Percentiles rank a stretch among this genome's conserved stretches.
These are phyloP conservation scores for Neurospora sp. DNA, from an alignment of 495 filamentous ascomycete genomes.

Conservation along the genomic window DNA sequence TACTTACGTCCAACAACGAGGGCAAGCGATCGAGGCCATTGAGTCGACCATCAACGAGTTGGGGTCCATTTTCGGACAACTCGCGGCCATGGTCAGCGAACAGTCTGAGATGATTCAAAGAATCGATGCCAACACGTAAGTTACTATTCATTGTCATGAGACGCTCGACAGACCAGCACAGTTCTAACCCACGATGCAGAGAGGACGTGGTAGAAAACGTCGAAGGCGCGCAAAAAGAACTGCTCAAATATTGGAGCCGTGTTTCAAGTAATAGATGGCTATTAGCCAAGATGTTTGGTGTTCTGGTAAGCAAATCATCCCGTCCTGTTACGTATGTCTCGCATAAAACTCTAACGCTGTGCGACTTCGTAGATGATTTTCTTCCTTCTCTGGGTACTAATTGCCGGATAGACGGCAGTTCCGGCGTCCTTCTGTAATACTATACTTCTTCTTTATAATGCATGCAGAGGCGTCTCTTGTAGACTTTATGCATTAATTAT, in stretches of 20 bases:
- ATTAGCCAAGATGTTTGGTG: conserved; percentile 98
- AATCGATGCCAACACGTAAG: conserved; percentile 80
- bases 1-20: conserved; percentile 82
- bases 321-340: neutral
- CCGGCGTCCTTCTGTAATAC: neutral
- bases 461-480: conserved; percentile 14
- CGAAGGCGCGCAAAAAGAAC: conserved; percentile 83
- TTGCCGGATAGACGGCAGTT: conserved; percentile 21
- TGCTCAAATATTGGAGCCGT: conserved; percentile 92
- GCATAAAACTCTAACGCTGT: neutral
- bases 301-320: conserved; percentile 40
- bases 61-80: conserved; percentile 89
- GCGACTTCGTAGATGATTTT: conserved; percentile 16
- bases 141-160: neutral
- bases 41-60: conserved; percentile 91
- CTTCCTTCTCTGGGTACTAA: conserved; percentile 29
- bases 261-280: conserved; percentile 94
- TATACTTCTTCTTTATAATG: conserved; percentile 6
- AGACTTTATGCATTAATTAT: conserved; percentile 11
- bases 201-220: conserved; percentile 80
- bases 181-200: conserved; percentile 47
- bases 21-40: conserved; percentile 93
- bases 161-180: neutral
- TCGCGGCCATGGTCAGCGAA: conserved; percentile 96
- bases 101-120: conserved; percentile 91